Conservation (phyloP, 2,329 filamentous ascomycete genomes). For the Arthroderma sp. region DNA sequence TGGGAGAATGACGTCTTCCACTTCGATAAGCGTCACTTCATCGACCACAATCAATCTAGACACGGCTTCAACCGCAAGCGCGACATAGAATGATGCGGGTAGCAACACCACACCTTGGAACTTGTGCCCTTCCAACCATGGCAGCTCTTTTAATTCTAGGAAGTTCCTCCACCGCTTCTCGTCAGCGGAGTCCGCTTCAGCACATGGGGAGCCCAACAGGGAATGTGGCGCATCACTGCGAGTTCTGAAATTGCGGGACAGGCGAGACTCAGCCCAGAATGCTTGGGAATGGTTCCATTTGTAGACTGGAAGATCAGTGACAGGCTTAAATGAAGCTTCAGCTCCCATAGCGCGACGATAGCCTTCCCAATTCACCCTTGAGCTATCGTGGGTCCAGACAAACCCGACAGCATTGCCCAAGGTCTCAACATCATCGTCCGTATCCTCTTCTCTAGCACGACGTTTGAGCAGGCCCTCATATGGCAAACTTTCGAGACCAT, state of each 20-base stretch:
- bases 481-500: background rate
- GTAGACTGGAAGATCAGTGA: constrained; percentile 9
- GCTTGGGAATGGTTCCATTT: constrained; percentile 9
- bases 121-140: constrained; percentile 19
- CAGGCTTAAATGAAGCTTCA: background rate
- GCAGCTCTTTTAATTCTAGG: constrained; percentile 13
- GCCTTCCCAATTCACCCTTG: constrained; percentile 7
- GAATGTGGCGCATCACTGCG: constrained; percentile 1
- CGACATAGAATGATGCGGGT: constrained; percentile 16
- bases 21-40: too few relatives aligned
- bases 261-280: constrained; percentile 9
- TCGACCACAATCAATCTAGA: too few relatives aligned
- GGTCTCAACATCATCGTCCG: constrained; percentile 7
- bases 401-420: constrained; percentile 14
- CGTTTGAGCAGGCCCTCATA: constrained; percentile 11
- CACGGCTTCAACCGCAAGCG: constrained; percentile 14
- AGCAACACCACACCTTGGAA: constrained; percentile 20
- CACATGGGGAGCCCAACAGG: constrained; percentile 4
- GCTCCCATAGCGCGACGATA: background rate
- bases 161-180: constrained; percentile 14
- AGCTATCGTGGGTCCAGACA: constrained; percentile 7
- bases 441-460: background rate
- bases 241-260: background rate
- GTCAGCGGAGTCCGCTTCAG: background rate
- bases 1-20: too few relatives aligned